Evolutionary conservation across 306 rosid genomes (phyloP).

Genomic region (Styphnolobium japonicum): DNA sequence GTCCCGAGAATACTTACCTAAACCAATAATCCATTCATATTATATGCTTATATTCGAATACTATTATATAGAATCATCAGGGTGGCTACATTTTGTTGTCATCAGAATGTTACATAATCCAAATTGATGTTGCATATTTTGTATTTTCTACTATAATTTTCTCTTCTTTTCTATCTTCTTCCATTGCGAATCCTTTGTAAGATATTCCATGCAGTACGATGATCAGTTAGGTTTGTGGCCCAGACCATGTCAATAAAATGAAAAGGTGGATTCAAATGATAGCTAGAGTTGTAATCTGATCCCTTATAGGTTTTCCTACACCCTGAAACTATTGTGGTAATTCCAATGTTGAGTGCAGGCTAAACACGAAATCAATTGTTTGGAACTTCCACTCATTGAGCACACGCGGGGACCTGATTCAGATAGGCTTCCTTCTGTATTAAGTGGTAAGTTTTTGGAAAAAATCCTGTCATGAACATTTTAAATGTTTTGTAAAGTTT

Average conservation of each 20-base stretch:
- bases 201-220: not conserved
- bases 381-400: slow-evolving; percentile 98
- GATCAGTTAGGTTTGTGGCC: not conserved
- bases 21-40: not conserved
- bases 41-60: not conserved
- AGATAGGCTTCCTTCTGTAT: slow-evolving; percentile 60
- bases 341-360: slow-evolving; percentile 65
- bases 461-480: not conserved
- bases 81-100: not conserved
- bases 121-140: not conserved
- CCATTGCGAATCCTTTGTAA: not conserved
- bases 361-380: slow-evolving; percentile 73
- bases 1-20: not conserved
- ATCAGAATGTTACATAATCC: not conserved
- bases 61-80: not conserved
- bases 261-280: slow-evolving; percentile 19
- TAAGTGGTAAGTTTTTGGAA: slow-evolving; percentile 55
- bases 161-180: not conserved
- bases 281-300: not conserved
- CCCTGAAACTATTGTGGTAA: slow-evolving; percentile 20
- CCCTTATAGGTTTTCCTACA: not conserved
- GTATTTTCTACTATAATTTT: not conserved
- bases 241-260: slow-evolving; percentile 8
- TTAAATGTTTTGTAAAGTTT: not conserved
- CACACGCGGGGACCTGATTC: slow-evolving; percentile 80